Evolutionary conservation across 345 rosid species (phyloP).

Genomic region (Aquilaria sinensis): DNA sequence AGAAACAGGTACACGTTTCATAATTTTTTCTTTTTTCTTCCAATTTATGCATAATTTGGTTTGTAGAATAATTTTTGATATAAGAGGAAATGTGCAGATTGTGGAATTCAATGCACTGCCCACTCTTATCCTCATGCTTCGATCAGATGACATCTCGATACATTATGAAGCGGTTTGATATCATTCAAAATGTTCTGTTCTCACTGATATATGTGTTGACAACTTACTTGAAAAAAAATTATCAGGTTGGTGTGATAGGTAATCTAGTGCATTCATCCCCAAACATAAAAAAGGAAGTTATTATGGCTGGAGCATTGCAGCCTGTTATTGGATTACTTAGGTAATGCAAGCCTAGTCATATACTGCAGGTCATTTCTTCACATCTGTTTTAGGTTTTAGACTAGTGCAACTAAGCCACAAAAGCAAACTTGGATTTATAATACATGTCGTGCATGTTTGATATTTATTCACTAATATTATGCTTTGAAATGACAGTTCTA

Average conservation of each 20-base stretch:
- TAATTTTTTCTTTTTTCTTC: background rate
- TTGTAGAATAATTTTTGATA: slow-evolving; percentile 8
- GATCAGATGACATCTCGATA: slow-evolving; percentile 48
- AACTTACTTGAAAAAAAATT: slow-evolving; percentile 14
- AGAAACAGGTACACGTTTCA: slow-evolving; percentile 36
- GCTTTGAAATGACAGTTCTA: slow-evolving; percentile 35
- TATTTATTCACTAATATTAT: background rate
- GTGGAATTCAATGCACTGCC: slow-evolving; percentile 62
- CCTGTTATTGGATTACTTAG: slow-evolving; percentile 73
- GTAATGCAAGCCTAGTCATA: slow-evolving; percentile 21
- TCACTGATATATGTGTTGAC: slow-evolving; percentile 4
- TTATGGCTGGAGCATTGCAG: slow-evolving; percentile 71
- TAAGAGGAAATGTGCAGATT: slow-evolving; percentile 43
- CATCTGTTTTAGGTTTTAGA: background rate
- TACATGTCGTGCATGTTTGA: no score
- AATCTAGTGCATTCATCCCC: slow-evolving; percentile 78
- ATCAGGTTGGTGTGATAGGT: slow-evolving; percentile 72
- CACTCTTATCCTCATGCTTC: slow-evolving; percentile 60
- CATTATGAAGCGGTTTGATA: slow-evolving; percentile 69
- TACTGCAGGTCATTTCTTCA: no score
- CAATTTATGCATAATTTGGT: background rate
- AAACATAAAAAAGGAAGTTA: slow-evolving; percentile 60
- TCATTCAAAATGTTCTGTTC: slow-evolving; percentile 1
- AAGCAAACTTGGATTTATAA: no score
- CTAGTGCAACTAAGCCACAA: background rate